phyloP scores from a whole-genome alignment of 2,329 filamentous ascomycete species.

The Trichoderma pleuroti region DNA sequence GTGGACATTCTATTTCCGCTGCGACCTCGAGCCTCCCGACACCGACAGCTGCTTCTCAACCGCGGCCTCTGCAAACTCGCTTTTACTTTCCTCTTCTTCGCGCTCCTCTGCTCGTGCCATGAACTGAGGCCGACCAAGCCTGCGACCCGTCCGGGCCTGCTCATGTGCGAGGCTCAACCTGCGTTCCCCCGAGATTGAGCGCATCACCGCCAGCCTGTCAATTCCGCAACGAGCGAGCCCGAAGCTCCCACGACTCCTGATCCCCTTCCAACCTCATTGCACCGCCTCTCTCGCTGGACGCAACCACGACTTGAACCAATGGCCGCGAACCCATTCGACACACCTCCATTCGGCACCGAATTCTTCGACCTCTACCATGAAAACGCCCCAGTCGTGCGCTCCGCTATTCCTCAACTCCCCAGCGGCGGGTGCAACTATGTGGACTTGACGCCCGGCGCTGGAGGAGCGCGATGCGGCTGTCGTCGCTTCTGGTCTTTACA shows the following conservation, averaged over 20 bases:
- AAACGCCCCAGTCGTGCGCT: slow-evolving; percentile 31
- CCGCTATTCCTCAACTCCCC: slow-evolving; percentile 39
- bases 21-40: background rate
- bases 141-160: slow-evolving; percentile 37
- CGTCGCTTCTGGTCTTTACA: slow-evolving; percentile 57
- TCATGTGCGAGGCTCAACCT: slow-evolving; percentile 30
- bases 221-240: slow-evolving; percentile 17
- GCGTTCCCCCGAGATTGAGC: slow-evolving; percentile 2
- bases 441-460: slow-evolving; percentile 50
- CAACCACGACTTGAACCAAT: slow-evolving; percentile 37
- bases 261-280: background rate
- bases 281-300: slow-evolving; percentile 21
- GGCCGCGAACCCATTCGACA: slow-evolving; percentile 50
- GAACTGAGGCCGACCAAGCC: slow-evolving; percentile 32
- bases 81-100: background rate
- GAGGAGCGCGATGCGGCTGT: slow-evolving; percentile 55
- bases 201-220: slow-evolving; percentile 9
- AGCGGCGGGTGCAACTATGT: slow-evolving; percentile 56
- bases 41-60: background rate
- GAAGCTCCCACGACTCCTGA: background rate
- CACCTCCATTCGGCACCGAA: slow-evolving; percentile 40
- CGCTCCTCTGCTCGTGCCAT: slow-evolving; percentile 30
- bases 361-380: slow-evolving; percentile 57
- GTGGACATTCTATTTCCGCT: background rate
- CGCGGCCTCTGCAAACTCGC: background rate